Evolutionary conservation across 495 filamentous ascomycete genomes (phyloP).

Genomic region (Annulohypoxylon moriforme): DNA sequence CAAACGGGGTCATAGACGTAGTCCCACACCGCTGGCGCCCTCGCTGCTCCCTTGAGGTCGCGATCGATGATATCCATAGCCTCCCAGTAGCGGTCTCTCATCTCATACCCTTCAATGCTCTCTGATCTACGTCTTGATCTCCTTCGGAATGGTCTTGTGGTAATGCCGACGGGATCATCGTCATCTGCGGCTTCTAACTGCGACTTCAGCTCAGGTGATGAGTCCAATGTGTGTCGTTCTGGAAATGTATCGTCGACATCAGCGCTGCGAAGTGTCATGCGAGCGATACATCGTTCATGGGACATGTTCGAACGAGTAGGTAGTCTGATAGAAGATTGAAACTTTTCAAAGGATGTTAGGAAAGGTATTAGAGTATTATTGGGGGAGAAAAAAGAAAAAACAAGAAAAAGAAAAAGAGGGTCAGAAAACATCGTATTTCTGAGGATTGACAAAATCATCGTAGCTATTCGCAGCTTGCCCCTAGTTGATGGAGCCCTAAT

Average conservation of each 20-base stretch:
- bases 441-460: slow-evolving; percentile 15
- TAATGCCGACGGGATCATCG: not conserved
- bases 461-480: slow-evolving; percentile 30
- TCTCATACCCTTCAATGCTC: slow-evolving; percentile 39
- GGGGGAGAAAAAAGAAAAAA: not conserved
- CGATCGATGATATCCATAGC: slow-evolving; percentile 37
- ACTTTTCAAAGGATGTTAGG: no score
- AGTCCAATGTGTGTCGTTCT: slow-evolving; percentile 27
- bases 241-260: slow-evolving; percentile 33
- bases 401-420: not conserved
- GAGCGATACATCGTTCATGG: slow-evolving; percentile 27
- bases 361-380: no score
- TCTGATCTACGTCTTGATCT: slow-evolving; percentile 35
- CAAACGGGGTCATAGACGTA: slow-evolving; percentile 43
- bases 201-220: not conserved
- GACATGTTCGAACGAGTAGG: slow-evolving; percentile 17
- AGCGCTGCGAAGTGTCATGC: slow-evolving; percentile 24
- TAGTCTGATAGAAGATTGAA: not conserved
- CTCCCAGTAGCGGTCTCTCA: slow-evolving; percentile 42
- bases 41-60: slow-evolving; percentile 22
- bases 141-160: not conserved
- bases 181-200: slow-evolving; percentile 12
- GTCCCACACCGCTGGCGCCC: slow-evolving; percentile 38
- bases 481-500: slow-evolving; percentile 36
- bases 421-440: slow-evolving; percentile 20